These are phyloP conservation scores for Fagopyrum tataricum DNA, from an alignment of 148 eudicot species.

Conservation along the genomic window DNA sequence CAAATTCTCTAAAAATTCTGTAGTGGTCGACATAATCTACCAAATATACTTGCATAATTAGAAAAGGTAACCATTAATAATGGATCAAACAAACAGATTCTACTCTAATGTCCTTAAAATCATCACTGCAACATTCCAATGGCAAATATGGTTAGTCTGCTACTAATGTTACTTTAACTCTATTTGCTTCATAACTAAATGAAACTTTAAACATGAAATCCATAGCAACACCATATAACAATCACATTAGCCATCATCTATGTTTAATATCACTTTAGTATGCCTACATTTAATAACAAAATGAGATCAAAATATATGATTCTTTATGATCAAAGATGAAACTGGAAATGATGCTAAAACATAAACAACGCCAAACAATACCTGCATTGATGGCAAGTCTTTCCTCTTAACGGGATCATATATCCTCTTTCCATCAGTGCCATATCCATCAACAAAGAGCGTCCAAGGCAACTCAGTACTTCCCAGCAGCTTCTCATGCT, in stretches of 20 bases:
- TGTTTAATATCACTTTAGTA: neutral
- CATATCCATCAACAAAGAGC: constrained; percentile 74
- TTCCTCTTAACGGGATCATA: constrained; percentile 70
- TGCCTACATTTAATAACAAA: neutral
- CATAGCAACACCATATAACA: neutral
- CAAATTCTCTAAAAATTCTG: neutral
- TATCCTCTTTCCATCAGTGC: constrained; percentile 61
- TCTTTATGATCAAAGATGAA: neutral
- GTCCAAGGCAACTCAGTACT: constrained; percentile 66
- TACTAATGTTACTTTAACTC: neutral
- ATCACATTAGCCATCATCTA: neutral
- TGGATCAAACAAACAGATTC: neutral
- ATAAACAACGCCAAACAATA: constrained; percentile 8
- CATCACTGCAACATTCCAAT: neutral
- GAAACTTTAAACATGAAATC: neutral
- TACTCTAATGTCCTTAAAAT: neutral
- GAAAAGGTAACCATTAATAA: neutral
- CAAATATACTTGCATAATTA: neutral
- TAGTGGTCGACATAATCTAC: constrained; percentile 3
- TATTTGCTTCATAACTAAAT: neutral
- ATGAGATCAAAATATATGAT: neutral
- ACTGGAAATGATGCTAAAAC: neutral
- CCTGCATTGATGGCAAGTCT: constrained; percentile 99
- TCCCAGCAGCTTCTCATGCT: constrained; percentile 81
- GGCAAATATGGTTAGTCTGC: neutral